Conservation (phyloP, 164 flowering plant genomes). For the Platanus orientalis region DNA sequence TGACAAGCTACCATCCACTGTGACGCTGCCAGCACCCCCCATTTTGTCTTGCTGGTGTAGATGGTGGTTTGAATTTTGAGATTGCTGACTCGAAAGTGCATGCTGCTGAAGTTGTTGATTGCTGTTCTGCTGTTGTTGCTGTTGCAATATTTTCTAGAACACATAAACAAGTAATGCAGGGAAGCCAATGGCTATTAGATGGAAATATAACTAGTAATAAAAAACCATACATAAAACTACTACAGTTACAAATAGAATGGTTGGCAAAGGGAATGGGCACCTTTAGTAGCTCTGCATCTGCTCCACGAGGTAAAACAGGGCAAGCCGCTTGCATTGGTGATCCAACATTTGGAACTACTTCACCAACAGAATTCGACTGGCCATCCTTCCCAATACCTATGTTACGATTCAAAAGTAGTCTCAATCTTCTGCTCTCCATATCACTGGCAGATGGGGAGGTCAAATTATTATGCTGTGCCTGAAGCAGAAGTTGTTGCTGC, state of each 20-base stretch:
- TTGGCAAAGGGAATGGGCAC: slow-evolving; percentile 25
- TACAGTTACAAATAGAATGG: not conserved
- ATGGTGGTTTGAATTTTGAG: slow-evolving; percentile 68
- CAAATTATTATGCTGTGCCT: no score
- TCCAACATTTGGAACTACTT: slow-evolving; percentile 70
- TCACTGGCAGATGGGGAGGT: no score
- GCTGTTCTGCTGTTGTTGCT: slow-evolving; percentile 46
- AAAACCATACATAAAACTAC: not conserved
- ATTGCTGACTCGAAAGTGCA: slow-evolving; percentile 69
- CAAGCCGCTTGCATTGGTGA: slow-evolving; percentile 62
- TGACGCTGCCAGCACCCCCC: slow-evolving; percentile 56
- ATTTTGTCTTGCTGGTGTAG: slow-evolving; percentile 83
- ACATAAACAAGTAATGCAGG: slow-evolving; percentile 18
- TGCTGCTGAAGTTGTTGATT: slow-evolving; percentile 64
- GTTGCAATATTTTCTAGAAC: slow-evolving; percentile 55
- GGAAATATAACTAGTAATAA: no score
- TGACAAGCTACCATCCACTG: slow-evolving; percentile 87
- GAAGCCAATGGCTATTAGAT: not conserved
- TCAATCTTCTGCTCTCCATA: no score
- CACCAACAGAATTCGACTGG: slow-evolving; percentile 71
- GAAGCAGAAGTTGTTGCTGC: no score
- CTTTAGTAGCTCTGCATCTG: slow-evolving; percentile 78
- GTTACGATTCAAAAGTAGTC: no score
- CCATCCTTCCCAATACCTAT: slow-evolving; percentile 74
- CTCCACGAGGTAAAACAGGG: slow-evolving; percentile 47